Conservation (phyloP, 495 filamentous ascomycete genomes). For the Hypoxylon fragiforme region DNA sequence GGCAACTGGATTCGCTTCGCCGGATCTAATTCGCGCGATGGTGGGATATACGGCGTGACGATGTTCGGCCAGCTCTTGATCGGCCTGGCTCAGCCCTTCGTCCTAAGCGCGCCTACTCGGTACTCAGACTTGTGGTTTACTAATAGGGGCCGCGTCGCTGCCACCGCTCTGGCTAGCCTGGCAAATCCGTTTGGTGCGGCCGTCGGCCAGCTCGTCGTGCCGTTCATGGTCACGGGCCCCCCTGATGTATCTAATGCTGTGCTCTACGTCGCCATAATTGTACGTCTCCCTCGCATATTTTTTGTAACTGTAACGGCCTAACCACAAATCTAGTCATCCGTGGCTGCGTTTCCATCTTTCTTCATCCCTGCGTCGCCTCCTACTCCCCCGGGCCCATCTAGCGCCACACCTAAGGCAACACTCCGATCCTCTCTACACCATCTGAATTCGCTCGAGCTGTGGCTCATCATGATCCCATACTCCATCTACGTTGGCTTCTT, state of each 20-base stretch:
- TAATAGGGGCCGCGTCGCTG: conserved; percentile 76
- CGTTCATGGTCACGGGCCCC: conserved; percentile 65
- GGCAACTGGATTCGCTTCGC: conserved; percentile 96
- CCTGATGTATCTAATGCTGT: conserved; percentile 79
- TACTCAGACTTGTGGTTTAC: conserved; percentile 97
- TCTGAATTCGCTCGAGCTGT: conserved; percentile 66
- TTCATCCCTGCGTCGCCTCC: conserved; percentile 82
- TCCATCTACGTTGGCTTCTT: conserved; percentile 87
- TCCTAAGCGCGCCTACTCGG: conserved; percentile 83
- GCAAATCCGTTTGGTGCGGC: conserved; percentile 90
- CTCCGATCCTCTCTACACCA: conserved; percentile 56
- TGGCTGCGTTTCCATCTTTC: conserved; percentile 75
- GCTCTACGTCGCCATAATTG: conserved; percentile 83
- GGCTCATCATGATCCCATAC: conserved; percentile 76
- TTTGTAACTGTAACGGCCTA: conserved; percentile 1
- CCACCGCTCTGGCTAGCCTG: conserved; percentile 81
- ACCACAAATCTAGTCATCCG: conserved; percentile 56
- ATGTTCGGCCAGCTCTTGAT: conserved; percentile 96
- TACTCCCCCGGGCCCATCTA: conserved; percentile 62
- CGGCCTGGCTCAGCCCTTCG: conserved; percentile 89
- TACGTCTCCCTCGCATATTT: conserved; percentile 42
- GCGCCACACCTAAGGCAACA: conserved; percentile 50
- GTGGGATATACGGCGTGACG: conserved; percentile 68
- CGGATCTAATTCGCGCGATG: conserved; percentile 61
- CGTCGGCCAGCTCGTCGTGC: conserved; percentile 81